phyloP scores from a whole-genome alignment of 805 yeast species.

The Wickerhamomyces tratensis region DNA sequence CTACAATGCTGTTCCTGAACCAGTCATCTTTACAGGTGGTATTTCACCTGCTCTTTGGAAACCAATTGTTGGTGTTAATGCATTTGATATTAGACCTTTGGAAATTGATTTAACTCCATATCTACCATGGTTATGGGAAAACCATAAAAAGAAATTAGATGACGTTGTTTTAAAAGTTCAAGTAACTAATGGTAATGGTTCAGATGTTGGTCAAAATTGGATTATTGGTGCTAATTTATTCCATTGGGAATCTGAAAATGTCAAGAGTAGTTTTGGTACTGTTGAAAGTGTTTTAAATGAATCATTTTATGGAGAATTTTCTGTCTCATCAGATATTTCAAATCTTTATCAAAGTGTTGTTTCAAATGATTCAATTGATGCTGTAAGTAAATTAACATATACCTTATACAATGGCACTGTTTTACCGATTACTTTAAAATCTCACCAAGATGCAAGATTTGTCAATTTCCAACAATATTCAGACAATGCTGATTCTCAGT shows the following conservation, averaged over 20 bases:
- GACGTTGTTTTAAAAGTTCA: slow-evolving; percentile 26
- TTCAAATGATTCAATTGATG: slow-evolving; percentile 6
- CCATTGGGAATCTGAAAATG: slow-evolving; percentile 38
- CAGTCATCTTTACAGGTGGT: slow-evolving; percentile 76
- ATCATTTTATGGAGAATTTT: slow-evolving; percentile 1
- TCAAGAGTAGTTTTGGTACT: slow-evolving; percentile 30
- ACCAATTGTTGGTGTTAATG: slow-evolving; percentile 64
- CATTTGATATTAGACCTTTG: slow-evolving; percentile 66
- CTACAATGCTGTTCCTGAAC: slow-evolving; percentile 57
- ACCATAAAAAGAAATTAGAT: slow-evolving; percentile 21
- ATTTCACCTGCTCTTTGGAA: slow-evolving; percentile 73
- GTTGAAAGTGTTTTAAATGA: slow-evolving; percentile 20
- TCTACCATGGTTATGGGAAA: slow-evolving; percentile 58
- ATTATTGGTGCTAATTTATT: slow-evolving; percentile 45
- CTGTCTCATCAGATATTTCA: slow-evolving; percentile 7
- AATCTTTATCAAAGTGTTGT: slow-evolving; percentile 14
- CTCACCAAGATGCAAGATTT: slow-evolving; percentile 17
- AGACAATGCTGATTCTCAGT: slow-evolving; percentile 31
- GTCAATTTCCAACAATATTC: slow-evolving; percentile 29
- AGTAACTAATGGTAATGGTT: slow-evolving; percentile 40
- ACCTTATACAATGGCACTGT: slow-evolving; percentile 13
- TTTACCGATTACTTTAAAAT: slow-evolving; percentile 14
- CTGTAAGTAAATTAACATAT: slow-evolving; percentile 9
- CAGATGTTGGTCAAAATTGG: slow-evolving; percentile 43
- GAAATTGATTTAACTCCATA: slow-evolving; percentile 63